phyloP scores from a whole-genome alignment of 164 flowering plant species.

The Cinnamomum micranthum region DNA sequence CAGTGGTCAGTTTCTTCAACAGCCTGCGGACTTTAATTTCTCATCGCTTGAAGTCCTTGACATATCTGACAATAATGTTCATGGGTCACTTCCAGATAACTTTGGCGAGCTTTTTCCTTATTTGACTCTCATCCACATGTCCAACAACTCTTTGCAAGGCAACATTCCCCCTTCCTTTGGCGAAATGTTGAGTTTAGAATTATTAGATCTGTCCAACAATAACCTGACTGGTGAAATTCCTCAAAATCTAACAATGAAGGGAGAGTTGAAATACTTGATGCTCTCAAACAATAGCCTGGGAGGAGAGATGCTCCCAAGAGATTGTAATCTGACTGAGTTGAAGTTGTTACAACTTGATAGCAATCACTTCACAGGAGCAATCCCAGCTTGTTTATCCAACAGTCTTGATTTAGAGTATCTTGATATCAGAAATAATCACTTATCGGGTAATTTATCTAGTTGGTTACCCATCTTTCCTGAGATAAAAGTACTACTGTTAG shows the following conservation, averaged over 20 bases:
- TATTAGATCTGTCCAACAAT: constrained; percentile 5
- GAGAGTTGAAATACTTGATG: background rate
- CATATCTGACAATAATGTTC: constrained; percentile 8
- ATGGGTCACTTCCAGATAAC: constrained; percentile 4
- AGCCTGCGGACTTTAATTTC: background rate
- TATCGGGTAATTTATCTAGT: background rate
- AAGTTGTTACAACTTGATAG: constrained; percentile 1
- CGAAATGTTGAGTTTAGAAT: background rate
- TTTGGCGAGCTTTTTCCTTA: background rate
- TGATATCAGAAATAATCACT: constrained; percentile 1
- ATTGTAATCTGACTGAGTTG: constrained; percentile 3
- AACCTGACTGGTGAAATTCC: constrained; percentile 5
- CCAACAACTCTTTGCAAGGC: background rate
- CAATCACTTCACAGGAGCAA: background rate
- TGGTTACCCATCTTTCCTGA: background rate
- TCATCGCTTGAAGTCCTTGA: background rate
- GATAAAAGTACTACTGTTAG: background rate
- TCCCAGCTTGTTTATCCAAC: background rate
- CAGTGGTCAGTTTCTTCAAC: background rate
- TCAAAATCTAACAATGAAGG: background rate
- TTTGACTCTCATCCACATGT: background rate
- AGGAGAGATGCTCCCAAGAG: background rate
- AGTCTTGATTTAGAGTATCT: background rate
- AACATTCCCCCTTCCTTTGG: constrained; percentile 3
- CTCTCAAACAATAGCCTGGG: constrained; percentile 5